These are phyloP conservation scores for Rhynchospora breviuscula DNA, from an alignment of 176 grass and related monocot genomes.

Conservation along the genomic window DNA sequence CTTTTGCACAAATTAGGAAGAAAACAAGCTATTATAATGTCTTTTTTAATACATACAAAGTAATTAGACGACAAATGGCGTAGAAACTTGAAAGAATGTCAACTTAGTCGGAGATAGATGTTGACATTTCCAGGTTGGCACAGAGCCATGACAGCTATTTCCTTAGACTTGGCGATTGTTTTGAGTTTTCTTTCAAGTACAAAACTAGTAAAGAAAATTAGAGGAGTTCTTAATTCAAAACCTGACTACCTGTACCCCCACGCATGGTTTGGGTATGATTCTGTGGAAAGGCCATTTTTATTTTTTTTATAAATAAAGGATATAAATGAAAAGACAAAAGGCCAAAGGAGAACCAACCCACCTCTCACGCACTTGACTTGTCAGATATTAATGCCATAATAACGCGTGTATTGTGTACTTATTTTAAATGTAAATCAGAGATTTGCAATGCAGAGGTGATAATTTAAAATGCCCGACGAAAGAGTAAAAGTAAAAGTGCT, in stretches of 20 bases:
- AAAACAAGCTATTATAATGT: neutral
- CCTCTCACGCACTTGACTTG: neutral
- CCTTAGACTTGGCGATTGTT: neutral
- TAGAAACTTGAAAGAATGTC: neutral
- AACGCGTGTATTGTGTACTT: neutral
- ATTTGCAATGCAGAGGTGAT: neutral
- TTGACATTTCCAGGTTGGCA: slow-evolving; percentile 4
- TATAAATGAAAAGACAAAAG: neutral
- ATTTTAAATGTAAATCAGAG: neutral
- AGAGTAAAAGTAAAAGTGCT: neutral
- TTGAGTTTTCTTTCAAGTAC: neutral
- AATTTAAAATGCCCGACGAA: neutral
- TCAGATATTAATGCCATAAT: neutral
- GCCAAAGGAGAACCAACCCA: neutral
- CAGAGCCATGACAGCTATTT: neutral
- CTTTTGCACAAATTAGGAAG: neutral
- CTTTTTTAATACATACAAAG: neutral
- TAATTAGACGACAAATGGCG: neutral
- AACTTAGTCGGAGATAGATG: slow-evolving; percentile 14
- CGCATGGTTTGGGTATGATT: neutral
- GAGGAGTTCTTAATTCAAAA: neutral
- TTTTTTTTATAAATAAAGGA: neutral
- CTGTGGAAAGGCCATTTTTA: neutral
- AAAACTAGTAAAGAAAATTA: no score
- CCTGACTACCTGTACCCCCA: neutral